phyloP scores from a whole-genome alignment of 2,329 filamentous ascomycete species.

The Monosporascus cannonballus region DNA sequence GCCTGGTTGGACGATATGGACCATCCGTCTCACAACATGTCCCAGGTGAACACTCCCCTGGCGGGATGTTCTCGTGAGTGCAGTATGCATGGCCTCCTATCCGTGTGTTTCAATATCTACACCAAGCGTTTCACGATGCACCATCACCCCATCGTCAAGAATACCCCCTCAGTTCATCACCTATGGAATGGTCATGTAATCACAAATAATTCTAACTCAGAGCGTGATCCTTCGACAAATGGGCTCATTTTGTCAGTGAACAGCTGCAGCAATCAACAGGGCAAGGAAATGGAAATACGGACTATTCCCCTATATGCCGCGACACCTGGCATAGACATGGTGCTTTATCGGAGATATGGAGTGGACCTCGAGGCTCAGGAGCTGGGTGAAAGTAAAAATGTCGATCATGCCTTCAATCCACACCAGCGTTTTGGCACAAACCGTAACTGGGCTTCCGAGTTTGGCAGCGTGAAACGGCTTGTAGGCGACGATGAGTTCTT shows the following conservation, averaged over 20 bases:
- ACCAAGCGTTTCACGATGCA: constrained; percentile 21
- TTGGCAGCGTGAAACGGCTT: neutral
- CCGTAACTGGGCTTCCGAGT: neutral
- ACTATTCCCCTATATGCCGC: neutral
- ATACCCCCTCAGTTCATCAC: neutral
- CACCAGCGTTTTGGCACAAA: neutral
- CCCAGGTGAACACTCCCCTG: neutral
- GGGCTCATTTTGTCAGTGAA: neutral
- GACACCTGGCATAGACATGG: neutral
- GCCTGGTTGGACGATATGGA: constrained; percentile 12
- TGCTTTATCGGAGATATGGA: neutral
- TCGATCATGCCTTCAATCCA: neutral
- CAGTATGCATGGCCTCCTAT: constrained; percentile 11
- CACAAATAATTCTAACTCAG: neutral
- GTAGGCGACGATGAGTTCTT: neutral
- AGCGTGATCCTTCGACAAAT: neutral
- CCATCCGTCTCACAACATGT: constrained; percentile 2
- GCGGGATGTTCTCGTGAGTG: constrained; percentile 4
- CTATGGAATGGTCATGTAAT: neutral
- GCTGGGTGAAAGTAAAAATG: neutral
- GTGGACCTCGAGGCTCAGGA: neutral
- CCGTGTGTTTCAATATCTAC: constrained; percentile 26
- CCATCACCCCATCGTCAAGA: constrained; percentile 11
- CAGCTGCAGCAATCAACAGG: neutral
- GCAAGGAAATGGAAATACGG: neutral